Evolutionary conservation across 768 basidiomycete species (phyloP).

Genomic region (Russula olivacea): DNA sequence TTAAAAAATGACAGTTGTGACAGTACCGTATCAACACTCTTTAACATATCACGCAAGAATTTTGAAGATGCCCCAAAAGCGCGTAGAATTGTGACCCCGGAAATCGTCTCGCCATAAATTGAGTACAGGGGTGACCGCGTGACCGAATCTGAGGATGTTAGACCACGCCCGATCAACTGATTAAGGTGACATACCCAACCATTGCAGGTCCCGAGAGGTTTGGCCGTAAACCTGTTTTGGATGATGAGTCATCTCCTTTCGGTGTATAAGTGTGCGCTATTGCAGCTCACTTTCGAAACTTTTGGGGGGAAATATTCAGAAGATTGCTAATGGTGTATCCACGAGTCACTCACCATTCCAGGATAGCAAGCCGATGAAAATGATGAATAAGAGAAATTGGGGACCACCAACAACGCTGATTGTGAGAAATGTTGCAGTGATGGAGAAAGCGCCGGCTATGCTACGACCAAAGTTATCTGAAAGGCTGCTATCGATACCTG

Average conservation of each 20-base stretch:
- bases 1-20: background rate
- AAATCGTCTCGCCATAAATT: slow-evolving; percentile 49
- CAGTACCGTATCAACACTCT: slow-evolving; percentile 63
- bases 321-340: background rate
- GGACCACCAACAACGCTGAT: slow-evolving; percentile 74
- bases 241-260: slow-evolving; percentile 25
- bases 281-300: slow-evolving; percentile 14
- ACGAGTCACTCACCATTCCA: slow-evolving; percentile 51
- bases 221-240: slow-evolving; percentile 59
- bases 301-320: background rate
- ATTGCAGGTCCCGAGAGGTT: slow-evolving; percentile 80
- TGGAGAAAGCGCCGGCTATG: slow-evolving; percentile 62
- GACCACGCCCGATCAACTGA: background rate
- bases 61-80: slow-evolving; percentile 87
- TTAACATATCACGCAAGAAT: slow-evolving; percentile 78
- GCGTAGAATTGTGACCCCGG: slow-evolving; percentile 51
- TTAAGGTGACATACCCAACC: slow-evolving; percentile 47
- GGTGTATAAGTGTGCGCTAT: background rate
- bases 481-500: slow-evolving; percentile 75
- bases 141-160: slow-evolving; percentile 33
- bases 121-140: slow-evolving; percentile 48
- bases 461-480: slow-evolving; percentile 84
- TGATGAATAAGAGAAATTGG: slow-evolving; percentile 60
- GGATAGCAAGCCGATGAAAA: slow-evolving; percentile 55
- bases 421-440: slow-evolving; percentile 62